Evolutionary conservation across 768 basidiomycete genomes (phyloP).

Genomic region (Kwoniella heveanensis): DNA sequence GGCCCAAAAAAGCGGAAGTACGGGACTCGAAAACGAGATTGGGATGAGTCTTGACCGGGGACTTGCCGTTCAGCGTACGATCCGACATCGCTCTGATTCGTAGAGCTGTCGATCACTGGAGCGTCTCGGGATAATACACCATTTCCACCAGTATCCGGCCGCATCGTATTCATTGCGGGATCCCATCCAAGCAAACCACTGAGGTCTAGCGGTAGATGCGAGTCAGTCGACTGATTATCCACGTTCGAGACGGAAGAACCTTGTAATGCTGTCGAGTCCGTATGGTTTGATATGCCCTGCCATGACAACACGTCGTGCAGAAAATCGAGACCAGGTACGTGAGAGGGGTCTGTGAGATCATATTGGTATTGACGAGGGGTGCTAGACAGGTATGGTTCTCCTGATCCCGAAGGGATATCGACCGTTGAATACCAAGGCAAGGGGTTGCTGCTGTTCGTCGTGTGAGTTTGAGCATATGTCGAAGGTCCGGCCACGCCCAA

Average conservation of each 20-base stretch:
- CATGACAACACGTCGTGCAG: neutral
- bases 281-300: neutral
- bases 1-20: constrained; percentile 32
- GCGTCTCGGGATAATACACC: neutral
- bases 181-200: constrained; percentile 5
- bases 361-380: neutral
- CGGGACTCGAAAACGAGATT: constrained; percentile 20
- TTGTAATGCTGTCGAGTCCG: neutral
- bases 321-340: neutral
- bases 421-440: neutral
- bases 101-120: neutral
- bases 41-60: neutral
- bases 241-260: neutral
- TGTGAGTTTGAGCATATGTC: neutral
- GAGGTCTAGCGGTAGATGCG: neutral
- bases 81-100: neutral
- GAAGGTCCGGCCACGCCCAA: constrained; percentile 2
- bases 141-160: neutral
- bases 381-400: neutral
- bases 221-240: neutral
- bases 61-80: neutral
- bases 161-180: neutral
- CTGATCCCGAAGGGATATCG: neutral
- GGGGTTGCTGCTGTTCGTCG: neutral
- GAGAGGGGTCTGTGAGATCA: neutral